Conservation (phyloP, 768 basidiomycete species). For the Amyloporia xantha region DNA sequence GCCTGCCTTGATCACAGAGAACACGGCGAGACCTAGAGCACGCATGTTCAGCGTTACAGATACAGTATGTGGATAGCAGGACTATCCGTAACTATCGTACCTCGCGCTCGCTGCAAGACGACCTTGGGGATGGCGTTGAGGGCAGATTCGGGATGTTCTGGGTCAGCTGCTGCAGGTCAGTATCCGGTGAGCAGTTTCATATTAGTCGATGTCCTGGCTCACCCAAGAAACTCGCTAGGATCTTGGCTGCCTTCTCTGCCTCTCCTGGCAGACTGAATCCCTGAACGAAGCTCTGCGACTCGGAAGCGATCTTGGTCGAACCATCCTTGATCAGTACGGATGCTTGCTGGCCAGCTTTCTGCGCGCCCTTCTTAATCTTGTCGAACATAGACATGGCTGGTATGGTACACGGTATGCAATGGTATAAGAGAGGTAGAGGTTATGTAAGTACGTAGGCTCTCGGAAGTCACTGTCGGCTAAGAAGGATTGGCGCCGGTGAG, state of each 20-base stretch:
- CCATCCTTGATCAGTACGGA: slow-evolving; percentile 66
- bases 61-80: background rate
- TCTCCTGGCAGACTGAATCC: slow-evolving; percentile 88
- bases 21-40: slow-evolving; percentile 77
- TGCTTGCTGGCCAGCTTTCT: slow-evolving; percentile 78
- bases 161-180: slow-evolving; percentile 56
- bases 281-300: slow-evolving; percentile 73
- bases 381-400: slow-evolving; percentile 62
- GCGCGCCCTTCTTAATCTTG: slow-evolving; percentile 74
- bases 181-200: background rate
- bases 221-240: slow-evolving; percentile 89
- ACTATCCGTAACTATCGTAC: slow-evolving; percentile 32
- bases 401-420: too few species aligned
- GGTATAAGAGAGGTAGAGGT: too few species aligned
- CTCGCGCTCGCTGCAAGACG: slow-evolving; percentile 84
- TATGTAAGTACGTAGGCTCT: too few species aligned
- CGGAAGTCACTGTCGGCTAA: too few species aligned
- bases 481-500: too few species aligned
- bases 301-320: slow-evolving; percentile 61
- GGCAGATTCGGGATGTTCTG: slow-evolving; percentile 79
- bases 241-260: slow-evolving; percentile 90
- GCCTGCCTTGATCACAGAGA: slow-evolving; percentile 89
- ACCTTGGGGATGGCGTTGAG: slow-evolving; percentile 93
- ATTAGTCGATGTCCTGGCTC: slow-evolving; percentile 14
- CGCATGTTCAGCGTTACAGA: background rate